Percentiles rank a stretch among this genome's conserved stretches.
phyloP scores from a whole-genome alignment of 129 eudicot species.

The Solidago caesia region DNA sequence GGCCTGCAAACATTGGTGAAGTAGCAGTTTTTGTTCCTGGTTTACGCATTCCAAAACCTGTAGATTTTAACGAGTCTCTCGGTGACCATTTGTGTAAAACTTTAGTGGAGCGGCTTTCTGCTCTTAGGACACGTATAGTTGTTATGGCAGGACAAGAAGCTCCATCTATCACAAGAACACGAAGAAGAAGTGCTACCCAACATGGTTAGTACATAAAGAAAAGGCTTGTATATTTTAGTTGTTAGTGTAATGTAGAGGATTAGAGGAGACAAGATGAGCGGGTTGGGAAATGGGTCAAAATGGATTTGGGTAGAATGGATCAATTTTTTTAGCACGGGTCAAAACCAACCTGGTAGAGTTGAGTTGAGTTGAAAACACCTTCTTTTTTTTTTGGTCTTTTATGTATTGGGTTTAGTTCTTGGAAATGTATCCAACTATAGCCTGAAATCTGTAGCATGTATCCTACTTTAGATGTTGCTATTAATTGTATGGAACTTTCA shows the following conservation, averaged over 20 bases:
- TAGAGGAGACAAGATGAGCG: not conserved
- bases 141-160: constrained; percentile 98
- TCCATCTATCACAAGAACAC: constrained; percentile 83
- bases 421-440: no score
- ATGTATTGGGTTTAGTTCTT: no score
- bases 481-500: not conserved
- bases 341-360: no score
- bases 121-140: constrained; percentile 89
- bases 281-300: not conserved
- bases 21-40: constrained; percentile 91
- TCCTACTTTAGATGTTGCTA: not conserved
- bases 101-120: constrained; percentile 74
- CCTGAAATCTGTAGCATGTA: no score
- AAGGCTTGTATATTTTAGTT: not conserved
- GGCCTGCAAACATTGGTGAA: constrained; percentile 89
- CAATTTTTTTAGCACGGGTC: no score
- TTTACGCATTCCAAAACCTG: constrained; percentile 83
- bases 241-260: not conserved
- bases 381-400: no score
- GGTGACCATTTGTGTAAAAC: constrained; percentile 62
- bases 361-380: no score
- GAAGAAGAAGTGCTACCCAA: constrained; percentile 76
- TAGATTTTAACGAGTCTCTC: constrained; percentile 67
- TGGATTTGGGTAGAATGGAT: not conserved
- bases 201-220: constrained; percentile 53